Conservation (phyloP, 331 rosid species). For the Malus hybrid region DNA sequence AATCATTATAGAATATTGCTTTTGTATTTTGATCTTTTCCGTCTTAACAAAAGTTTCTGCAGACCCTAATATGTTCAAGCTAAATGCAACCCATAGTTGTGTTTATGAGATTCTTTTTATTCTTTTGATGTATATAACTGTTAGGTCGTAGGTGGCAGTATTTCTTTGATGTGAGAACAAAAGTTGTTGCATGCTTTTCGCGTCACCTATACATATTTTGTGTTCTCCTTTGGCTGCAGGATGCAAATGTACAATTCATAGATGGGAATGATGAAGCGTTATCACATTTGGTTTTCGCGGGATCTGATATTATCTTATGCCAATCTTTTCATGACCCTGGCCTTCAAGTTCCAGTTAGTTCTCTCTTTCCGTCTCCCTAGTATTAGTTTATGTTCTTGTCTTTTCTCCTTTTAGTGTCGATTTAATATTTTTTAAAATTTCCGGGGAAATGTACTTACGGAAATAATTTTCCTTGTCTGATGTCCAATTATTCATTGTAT, state of each 20-base stretch:
- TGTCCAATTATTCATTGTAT: slow-evolving; percentile 8
- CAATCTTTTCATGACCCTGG: slow-evolving; percentile 63
- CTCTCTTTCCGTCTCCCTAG: slow-evolving; percentile 5
- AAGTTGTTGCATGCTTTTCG: neutral
- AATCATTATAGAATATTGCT: neutral
- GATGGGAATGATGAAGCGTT: slow-evolving; percentile 40
- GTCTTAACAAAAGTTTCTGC: neutral
- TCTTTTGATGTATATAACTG: neutral
- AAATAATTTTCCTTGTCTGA: neutral
- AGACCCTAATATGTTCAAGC: neutral
- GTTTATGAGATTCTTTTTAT: neutral
- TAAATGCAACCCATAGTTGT: neutral
- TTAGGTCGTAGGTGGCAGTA: neutral
- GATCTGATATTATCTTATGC: slow-evolving; percentile 72
- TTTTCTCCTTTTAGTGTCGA: neutral
- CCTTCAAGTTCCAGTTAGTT: slow-evolving; percentile 60
- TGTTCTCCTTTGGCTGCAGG: slow-evolving; percentile 36
- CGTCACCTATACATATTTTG: slow-evolving; percentile 8
- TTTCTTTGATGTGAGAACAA: neutral
- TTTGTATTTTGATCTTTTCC: neutral
- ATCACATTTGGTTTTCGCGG: slow-evolving; percentile 63
- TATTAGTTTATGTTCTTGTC: neutral
- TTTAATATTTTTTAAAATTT: neutral
- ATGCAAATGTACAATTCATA: slow-evolving; percentile 35
- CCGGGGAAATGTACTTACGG: neutral